These are phyloP conservation scores for Aspergillus latus DNA, from an alignment of 2,329 filamentous ascomycete species.

Conservation along the genomic window DNA sequence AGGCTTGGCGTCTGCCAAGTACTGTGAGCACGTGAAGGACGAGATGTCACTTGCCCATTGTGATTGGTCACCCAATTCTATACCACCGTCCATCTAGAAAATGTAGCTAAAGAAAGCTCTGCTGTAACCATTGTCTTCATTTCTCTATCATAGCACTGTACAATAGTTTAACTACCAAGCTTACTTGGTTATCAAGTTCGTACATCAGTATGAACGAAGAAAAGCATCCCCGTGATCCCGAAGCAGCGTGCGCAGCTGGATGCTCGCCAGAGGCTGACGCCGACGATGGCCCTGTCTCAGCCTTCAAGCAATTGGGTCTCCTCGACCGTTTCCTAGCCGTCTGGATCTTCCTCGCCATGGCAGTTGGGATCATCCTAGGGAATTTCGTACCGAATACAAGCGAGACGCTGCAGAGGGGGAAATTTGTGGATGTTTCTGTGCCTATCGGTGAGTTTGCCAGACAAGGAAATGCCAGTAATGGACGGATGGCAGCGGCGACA, in stretches of 20 bases:
- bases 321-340: conserved; percentile 36
- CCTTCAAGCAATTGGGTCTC: conserved; percentile 21
- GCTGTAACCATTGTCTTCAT: too few relatives aligned
- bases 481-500: neutral
- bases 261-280: neutral
- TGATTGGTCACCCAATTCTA: too few relatives aligned
- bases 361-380: conserved; percentile 69
- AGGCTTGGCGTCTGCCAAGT: too few relatives aligned
- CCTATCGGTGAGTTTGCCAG: conserved; percentile 57
- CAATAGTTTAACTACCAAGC: too few relatives aligned
- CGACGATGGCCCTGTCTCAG: conserved; percentile 16
- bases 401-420: conserved; percentile 63
- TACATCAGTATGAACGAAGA: conserved; percentile 4
- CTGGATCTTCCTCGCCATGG: conserved; percentile 79
- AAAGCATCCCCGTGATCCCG: conserved; percentile 10
- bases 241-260: conserved; percentile 3
- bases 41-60: too few relatives aligned
- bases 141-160: too few relatives aligned
- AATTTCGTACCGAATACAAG: conserved; percentile 68
- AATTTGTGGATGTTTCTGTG: conserved; percentile 68
- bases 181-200: too few relatives aligned
- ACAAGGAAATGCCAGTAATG: neutral
- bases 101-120: too few relatives aligned
- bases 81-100: too few relatives aligned
- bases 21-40: too few relatives aligned